Evolutionary conservation across 1,139 yeast genomes (phyloP).

Genomic region (Kurtzmaniella natalensis): DNA sequence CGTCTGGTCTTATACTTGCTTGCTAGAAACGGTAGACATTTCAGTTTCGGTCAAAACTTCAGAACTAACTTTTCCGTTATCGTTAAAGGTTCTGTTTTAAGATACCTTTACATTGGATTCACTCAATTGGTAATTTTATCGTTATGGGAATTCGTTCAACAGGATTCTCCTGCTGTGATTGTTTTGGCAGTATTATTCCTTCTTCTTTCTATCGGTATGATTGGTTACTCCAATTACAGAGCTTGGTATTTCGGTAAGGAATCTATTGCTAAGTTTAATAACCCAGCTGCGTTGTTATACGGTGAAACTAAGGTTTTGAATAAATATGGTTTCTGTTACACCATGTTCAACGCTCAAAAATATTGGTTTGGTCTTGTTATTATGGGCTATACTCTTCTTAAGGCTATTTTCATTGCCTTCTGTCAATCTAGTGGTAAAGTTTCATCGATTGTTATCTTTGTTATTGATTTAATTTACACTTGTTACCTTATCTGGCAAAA

Average conservation of each 20-base stretch:
- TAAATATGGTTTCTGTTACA: constrained; percentile 74
- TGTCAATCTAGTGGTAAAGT: constrained; percentile 69
- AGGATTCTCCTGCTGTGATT: constrained; percentile 72
- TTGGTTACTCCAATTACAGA: constrained; percentile 59
- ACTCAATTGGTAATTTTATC: constrained; percentile 67
- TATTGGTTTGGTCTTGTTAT: constrained; percentile 73
- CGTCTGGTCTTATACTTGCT: constrained; percentile 49
- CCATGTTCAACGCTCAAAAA: constrained; percentile 72
- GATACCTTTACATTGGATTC: constrained; percentile 72
- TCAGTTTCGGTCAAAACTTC: constrained; percentile 45
- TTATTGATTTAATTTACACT: constrained; percentile 61
- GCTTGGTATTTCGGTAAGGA: constrained; percentile 51
- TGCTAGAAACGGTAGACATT: constrained; percentile 39
- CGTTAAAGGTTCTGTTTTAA: constrained; percentile 62
- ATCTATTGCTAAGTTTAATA: constrained; percentile 51
- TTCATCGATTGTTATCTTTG: constrained; percentile 61
- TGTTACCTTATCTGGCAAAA: constrained; percentile 49
- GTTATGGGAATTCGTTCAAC: constrained; percentile 67
- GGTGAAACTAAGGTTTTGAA: constrained; percentile 62
- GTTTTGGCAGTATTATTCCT: constrained; percentile 65
- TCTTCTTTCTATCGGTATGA: constrained; percentile 47
- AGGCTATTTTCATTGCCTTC: constrained; percentile 61
- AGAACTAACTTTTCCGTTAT: constrained; percentile 51
- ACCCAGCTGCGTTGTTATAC: constrained; percentile 75
- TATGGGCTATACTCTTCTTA: constrained; percentile 50